Conservation (phyloP, 2,329 filamentous ascomycete species). For the Hypoxylon sp. region DNA sequence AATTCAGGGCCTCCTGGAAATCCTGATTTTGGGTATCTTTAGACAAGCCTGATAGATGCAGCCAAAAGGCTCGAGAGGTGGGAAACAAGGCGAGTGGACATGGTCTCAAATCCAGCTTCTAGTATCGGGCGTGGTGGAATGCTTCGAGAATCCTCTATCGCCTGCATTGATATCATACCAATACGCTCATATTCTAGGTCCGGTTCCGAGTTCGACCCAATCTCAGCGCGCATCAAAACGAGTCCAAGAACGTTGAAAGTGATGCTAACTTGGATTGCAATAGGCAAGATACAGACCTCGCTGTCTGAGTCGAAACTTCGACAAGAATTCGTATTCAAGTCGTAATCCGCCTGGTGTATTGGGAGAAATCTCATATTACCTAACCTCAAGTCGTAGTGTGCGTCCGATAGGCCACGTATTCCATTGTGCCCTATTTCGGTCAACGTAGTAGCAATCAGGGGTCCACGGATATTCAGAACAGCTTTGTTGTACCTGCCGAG, state of each 20-base stretch:
- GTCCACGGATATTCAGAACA: not conserved
- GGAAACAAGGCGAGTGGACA: conserved; percentile 1
- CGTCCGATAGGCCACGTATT: not conserved
- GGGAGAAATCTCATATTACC: conserved; percentile 1
- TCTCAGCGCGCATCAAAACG: not conserved
- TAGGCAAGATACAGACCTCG: conserved; percentile 2
- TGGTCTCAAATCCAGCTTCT: conserved; percentile 1
- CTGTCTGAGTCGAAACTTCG: not conserved
- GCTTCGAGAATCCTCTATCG: conserved; percentile 2
- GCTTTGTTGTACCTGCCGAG: conserved; percentile 1
- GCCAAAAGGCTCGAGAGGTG: not conserved
- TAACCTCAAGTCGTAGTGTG: conserved; percentile 1
- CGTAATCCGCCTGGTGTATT: conserved; percentile 9
- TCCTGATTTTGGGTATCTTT: not conserved
- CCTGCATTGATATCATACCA: conserved; percentile 9
- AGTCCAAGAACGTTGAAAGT: conserved; percentile 2
- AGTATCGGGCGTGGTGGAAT: conserved; percentile 6
- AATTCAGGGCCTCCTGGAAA: not conserved
- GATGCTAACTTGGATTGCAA: conserved; percentile 9
- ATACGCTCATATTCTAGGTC: conserved; percentile 3
- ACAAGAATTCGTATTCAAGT: conserved; percentile 1
- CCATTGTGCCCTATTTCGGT: not conserved
- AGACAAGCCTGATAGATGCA: not conserved
- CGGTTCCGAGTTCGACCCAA: not conserved
- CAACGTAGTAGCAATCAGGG: conserved; percentile 4